Conservation (phyloP, 768 basidiomycete species). For the Leccinum subgranulosum region DNA sequence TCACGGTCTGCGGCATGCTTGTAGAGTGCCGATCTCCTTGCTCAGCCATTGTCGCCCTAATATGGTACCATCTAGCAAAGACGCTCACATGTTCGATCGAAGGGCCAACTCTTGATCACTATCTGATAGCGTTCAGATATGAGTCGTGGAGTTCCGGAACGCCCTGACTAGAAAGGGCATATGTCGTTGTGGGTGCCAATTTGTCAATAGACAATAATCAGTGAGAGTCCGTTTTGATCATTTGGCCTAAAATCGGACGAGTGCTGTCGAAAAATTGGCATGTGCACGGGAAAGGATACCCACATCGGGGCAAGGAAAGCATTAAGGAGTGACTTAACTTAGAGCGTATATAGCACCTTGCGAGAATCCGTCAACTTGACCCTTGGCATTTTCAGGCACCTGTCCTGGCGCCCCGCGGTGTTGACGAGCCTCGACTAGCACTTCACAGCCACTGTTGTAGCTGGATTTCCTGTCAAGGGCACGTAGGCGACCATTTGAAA, state of each 20-base stretch:
- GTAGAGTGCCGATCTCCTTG: neutral
- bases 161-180: neutral
- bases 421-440: neutral
- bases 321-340: neutral
- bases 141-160: neutral
- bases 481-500: neutral
- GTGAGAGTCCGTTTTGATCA: neutral
- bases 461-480: neutral
- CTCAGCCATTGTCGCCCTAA: neutral
- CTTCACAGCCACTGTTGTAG: conserved; percentile 3
- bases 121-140: conserved; percentile 7
- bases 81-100: conserved; percentile 1
- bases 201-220: neutral
- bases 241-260: neutral
- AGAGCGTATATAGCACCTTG: neutral
- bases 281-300: conserved; percentile 4
- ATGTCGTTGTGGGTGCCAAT: neutral
- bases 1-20: neutral
- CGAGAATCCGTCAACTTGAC: neutral
- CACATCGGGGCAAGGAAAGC: neutral
- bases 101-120: neutral
- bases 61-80: neutral
- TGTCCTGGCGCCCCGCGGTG: conserved; percentile 2
- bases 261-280: neutral
- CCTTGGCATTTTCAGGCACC: conserved; percentile 6